Percentiles rank a stretch among this genome's conserved stretches.
Evolutionary conservation across 371 early-diverging fungal species (phyloP).

Genomic region (Mortierella sp.): DNA sequence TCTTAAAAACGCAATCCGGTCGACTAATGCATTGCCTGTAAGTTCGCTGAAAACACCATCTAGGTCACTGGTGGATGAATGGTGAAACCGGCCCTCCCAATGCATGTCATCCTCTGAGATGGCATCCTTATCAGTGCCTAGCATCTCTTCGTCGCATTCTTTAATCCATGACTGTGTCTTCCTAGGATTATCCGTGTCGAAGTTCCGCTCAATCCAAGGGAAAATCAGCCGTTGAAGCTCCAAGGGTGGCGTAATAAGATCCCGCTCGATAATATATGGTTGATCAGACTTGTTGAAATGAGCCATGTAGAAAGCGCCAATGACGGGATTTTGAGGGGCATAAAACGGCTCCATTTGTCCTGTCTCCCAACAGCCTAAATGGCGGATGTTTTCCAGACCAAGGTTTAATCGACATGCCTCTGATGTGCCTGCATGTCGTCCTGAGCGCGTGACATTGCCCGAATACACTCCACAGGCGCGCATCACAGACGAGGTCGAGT

Average conservation of each 20-base stretch:
- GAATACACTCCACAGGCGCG: conserved; percentile 20
- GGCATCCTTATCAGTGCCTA: conserved; percentile 4
- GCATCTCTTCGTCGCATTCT: conserved; percentile 23
- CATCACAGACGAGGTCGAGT: conserved; percentile 23
- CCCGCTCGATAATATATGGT: conserved; percentile 26
- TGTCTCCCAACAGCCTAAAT: conserved; percentile 25
- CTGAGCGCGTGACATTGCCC: conserved; percentile 16
- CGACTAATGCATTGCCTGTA: not conserved
- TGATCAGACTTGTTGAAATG: conserved; percentile 23
- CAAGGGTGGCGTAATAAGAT: conserved; percentile 20
- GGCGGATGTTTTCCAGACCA: conserved; percentile 14
- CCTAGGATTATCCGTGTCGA: conserved; percentile 10
- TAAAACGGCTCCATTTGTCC: conserved; percentile 27
- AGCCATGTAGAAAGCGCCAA: conserved; percentile 30
- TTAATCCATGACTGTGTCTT: conserved; percentile 6
- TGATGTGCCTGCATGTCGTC: conserved; percentile 24
- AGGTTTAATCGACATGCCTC: conserved; percentile 20
- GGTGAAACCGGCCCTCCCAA: not conserved
- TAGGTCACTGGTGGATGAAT: not conserved
- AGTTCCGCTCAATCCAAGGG: conserved; percentile 27
- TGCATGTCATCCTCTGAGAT: conserved; percentile 4
- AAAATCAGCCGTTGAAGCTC: conserved; percentile 26
- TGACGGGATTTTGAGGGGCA: conserved; percentile 22
- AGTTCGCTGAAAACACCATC: not conserved
- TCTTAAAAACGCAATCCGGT: conserved; percentile 18